A percentile compares a stretch with the other conserved stretches of the same genome.
Evolutionary conservation across 257 asterid genomes (phyloP).

Genomic region (Cinchona pubescens): DNA sequence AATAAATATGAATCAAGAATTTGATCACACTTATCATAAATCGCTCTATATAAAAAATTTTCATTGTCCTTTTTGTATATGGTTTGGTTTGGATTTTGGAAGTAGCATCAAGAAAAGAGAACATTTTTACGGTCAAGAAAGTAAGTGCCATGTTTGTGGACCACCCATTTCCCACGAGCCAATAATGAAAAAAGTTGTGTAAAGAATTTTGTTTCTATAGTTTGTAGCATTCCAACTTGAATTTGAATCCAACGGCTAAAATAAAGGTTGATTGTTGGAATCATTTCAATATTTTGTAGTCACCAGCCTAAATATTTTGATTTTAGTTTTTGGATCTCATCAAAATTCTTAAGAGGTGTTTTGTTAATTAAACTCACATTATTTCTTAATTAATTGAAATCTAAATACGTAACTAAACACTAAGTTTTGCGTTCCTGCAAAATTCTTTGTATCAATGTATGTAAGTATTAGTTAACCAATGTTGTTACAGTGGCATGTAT

Average conservation of each 20-base stretch:
- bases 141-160: slow-evolving; percentile 17
- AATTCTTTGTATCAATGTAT: not conserved
- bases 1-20: no score
- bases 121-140: slow-evolving; percentile 21
- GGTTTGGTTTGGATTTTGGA: slow-evolving; percentile 30
- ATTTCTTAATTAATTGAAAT: not conserved
- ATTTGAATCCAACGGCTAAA: slow-evolving; percentile 16
- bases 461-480: not conserved
- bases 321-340: not conserved
- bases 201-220: slow-evolving; percentile 15
- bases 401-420: not conserved
- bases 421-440: not conserved
- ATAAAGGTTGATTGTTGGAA: not conserved
- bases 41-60: no score
- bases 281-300: not conserved
- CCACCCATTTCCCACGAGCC: slow-evolving; percentile 17
- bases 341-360: not conserved
- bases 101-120: slow-evolving; percentile 20
- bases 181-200: slow-evolving; percentile 1
- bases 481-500: not conserved
- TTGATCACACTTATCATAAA: no score
- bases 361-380: not conserved
- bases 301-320: not conserved
- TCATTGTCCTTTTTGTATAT: slow-evolving; percentile 12
- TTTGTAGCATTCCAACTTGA: slow-evolving; percentile 14